These are phyloP conservation scores for Syzygium jambos DNA, from an alignment of 345 rosid species.

Conservation along the genomic window DNA sequence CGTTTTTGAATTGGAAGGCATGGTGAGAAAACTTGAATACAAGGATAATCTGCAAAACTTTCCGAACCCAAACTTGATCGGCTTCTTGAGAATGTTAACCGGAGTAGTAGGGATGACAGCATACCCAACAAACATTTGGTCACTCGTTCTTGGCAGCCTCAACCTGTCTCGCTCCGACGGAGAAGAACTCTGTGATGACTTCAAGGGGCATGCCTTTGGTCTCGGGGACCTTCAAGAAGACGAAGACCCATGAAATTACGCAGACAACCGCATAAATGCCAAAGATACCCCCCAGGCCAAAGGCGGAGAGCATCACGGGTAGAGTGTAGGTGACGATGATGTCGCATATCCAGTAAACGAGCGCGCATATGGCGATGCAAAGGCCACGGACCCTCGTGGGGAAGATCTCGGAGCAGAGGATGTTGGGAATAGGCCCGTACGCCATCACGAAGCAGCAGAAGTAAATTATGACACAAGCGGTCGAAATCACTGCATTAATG, in stretches of 20 bases:
- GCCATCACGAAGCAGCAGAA: constrained; percentile 85
- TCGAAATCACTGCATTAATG: constrained; percentile 58
- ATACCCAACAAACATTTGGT: neutral
- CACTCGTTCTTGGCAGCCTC: constrained; percentile 31
- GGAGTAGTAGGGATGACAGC: neutral
- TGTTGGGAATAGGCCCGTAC: constrained; percentile 91
- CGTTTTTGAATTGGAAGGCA: neutral
- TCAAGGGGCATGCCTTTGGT: constrained; percentile 99
- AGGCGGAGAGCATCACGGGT: constrained; percentile 72
- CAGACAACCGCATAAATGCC: constrained; percentile 78
- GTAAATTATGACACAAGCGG: constrained; percentile 71
- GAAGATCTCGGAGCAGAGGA: constrained; percentile 96
- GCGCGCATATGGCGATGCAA: constrained; percentile 89
- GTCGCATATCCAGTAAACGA: constrained; percentile 79
- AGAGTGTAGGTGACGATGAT: constrained; percentile 86
- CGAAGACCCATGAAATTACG: constrained; percentile 68
- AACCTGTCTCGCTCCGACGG: constrained; percentile 74
- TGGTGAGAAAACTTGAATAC: neutral
- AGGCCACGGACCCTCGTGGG: constrained; percentile 97
- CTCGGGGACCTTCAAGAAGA: constrained; percentile 90
- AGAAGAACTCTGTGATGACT: constrained; percentile 93
- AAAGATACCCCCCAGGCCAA: constrained; percentile 72
- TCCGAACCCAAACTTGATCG: neutral
- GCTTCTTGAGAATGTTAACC: neutral
- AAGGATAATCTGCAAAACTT: neutral